These are phyloP conservation scores for Pseudisothecium myosuroides DNA, from an alignment of 225 moss, liverwort and hornwort species.

Conservation along the genomic window DNA sequence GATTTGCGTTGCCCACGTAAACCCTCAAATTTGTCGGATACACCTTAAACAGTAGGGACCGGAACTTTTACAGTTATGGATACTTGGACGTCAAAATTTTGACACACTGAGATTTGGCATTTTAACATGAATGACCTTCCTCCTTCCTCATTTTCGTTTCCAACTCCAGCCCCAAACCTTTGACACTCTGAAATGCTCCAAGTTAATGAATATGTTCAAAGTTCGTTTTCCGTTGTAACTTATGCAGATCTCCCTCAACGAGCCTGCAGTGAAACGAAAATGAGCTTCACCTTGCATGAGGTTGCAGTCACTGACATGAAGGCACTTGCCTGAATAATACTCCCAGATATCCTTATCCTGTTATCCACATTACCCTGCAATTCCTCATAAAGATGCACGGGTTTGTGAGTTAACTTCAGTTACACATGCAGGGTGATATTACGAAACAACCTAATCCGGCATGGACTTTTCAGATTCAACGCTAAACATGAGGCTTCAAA, in stretches of 20 bases:
- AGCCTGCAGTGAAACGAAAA: neutral
- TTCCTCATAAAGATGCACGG: neutral
- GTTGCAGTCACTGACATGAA: neutral
- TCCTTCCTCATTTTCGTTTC: neutral
- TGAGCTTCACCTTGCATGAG: neutral
- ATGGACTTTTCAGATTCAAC: neutral
- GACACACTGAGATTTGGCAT: neutral
- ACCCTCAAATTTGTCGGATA: neutral
- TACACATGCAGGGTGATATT: neutral
- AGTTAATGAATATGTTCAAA: neutral
- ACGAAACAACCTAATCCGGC: neutral
- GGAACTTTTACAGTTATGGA: neutral
- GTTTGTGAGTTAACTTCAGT: neutral
- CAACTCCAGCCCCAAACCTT: neutral
- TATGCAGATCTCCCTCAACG: neutral
- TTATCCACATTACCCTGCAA: neutral
- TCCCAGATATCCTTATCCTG: neutral
- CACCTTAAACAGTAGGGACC: neutral
- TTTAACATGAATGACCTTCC: neutral
- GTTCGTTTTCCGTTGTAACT: neutral
- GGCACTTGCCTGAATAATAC: neutral
- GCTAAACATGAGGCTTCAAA: neutral
- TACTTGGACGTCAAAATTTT: neutral
- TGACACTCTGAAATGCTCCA: neutral
- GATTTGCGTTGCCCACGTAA: neutral